Percentiles rank a stretch among this genome's conserved stretches.
phyloP scores from a whole-genome alignment of 306 rosid species.

The Bauhinia variegata region DNA sequence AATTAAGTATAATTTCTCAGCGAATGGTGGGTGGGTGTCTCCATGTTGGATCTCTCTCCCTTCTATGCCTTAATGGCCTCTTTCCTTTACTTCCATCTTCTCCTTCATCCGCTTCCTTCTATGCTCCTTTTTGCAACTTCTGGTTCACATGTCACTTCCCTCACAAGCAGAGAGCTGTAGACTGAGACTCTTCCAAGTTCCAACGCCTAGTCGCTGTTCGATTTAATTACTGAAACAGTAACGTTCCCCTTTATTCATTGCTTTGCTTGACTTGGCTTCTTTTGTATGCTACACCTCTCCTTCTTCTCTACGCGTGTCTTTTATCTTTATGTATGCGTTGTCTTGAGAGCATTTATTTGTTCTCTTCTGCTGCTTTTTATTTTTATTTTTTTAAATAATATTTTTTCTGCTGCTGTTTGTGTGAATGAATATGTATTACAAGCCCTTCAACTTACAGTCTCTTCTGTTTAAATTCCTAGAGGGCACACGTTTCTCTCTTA shows the following conservation, averaged over 20 bases:
- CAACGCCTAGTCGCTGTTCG: constrained; percentile 34
- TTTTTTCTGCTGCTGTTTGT: constrained; percentile 14
- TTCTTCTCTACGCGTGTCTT: not conserved
- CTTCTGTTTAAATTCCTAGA: constrained; percentile 7
- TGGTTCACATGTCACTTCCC: constrained; percentile 23
- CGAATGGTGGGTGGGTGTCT: no score
- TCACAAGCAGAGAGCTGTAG: constrained; percentile 19
- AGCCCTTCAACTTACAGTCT: constrained; percentile 11
- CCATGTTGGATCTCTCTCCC: constrained; percentile 37
- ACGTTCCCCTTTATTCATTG: constrained; percentile 38
- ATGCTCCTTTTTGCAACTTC: constrained; percentile 9
- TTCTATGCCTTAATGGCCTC: constrained; percentile 44
- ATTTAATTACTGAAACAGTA: constrained; percentile 39
- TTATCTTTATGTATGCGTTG: constrained; percentile 10
- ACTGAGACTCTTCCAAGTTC: not conserved
- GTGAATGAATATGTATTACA: constrained; percentile 9
- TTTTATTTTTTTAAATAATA: no score
- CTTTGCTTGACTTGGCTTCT: constrained; percentile 41
- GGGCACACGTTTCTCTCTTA: not conserved
- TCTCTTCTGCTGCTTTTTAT: not conserved
- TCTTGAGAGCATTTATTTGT: constrained; percentile 24
- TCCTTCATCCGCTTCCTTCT: constrained; percentile 2
- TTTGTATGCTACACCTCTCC: constrained; percentile 36
- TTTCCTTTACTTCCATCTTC: constrained; percentile 20
- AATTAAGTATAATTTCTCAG: constrained; percentile 39